Evolutionary conservation across 2,329 filamentous ascomycete genomes (phyloP).

Genomic region (Cladophialophora psammophila): DNA sequence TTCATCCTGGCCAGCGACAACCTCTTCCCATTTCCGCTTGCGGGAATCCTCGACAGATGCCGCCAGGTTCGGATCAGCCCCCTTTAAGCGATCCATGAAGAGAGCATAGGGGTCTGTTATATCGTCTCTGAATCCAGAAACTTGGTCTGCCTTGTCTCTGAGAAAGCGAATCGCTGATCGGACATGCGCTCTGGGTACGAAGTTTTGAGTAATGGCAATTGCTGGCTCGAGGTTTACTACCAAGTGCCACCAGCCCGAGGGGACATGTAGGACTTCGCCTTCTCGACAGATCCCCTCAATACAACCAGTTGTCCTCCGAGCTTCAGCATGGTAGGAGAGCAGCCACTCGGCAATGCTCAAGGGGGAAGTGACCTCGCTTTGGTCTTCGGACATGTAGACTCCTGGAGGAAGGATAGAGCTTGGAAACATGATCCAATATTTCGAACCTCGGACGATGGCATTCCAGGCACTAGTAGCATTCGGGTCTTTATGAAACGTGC

Average conservation of each 20-base stretch:
- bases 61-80: conserved; percentile 71
- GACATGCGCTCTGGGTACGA: conserved; percentile 79
- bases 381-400: conserved; percentile 86
- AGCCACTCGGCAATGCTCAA: conserved; percentile 98
- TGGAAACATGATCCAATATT: conserved; percentile 99
- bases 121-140: conserved; percentile 81
- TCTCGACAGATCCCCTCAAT: conserved; percentile 82
- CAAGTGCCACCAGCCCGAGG: conserved; percentile 95
- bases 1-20: conserved; percentile 67
- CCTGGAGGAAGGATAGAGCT: conserved; percentile 72
- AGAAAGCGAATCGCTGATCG: conserved; percentile 80
- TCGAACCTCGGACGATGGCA: conserved; percentile 84
- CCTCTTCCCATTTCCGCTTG: conserved; percentile 87
- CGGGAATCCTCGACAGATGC: conserved; percentile 66
- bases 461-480: conserved; percentile 85
- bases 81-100: conserved; percentile 73
- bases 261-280: conserved; percentile 90
- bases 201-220: conserved; percentile 94
- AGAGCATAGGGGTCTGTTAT: conserved; percentile 75
- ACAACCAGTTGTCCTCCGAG: conserved; percentile 76
- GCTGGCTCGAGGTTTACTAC: conserved; percentile 87
- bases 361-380: conserved; percentile 91
- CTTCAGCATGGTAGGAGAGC: conserved; percentile 84
- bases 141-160: conserved; percentile 80
- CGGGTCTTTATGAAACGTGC: conserved; percentile 89